These are phyloP conservation scores for Penicillium capsulatum DNA, from an alignment of 2,329 filamentous ascomycete species.

Conservation along the genomic window DNA sequence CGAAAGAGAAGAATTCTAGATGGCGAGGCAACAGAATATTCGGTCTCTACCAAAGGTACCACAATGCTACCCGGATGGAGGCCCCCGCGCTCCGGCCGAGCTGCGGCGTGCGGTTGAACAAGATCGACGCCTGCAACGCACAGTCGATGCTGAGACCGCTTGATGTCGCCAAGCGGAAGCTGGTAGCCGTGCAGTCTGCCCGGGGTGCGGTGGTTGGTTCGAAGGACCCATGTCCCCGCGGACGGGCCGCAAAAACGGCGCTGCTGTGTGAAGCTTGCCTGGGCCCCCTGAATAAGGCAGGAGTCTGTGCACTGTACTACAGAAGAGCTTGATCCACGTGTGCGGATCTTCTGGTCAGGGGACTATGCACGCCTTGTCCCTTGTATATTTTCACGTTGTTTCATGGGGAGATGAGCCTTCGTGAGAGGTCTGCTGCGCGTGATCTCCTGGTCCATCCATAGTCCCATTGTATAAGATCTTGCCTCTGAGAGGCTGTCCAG, in stretches of 20 bases:
- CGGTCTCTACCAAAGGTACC: conserved; percentile 9
- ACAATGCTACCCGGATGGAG: conserved; percentile 1
- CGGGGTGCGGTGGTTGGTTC: conserved; percentile 16
- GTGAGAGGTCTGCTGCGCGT: no score
- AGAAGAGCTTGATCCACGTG: conserved; percentile 19
- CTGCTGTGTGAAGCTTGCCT: not conserved
- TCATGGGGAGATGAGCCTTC: conserved; percentile 3
- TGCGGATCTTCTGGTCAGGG: conserved; percentile 9
- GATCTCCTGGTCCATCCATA: not conserved
- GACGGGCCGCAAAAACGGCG: conserved; percentile 8
- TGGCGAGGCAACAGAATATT: conserved; percentile 14
- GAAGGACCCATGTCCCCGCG: conserved; percentile 6
- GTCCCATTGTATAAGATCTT: not conserved
- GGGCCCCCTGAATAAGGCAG: conserved; percentile 11
- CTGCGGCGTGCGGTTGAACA: conserved; percentile 10
- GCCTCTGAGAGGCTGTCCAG: no score
- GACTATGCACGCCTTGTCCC: conserved; percentile 5
- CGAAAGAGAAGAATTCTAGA: conserved; percentile 13
- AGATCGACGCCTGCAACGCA: conserved; percentile 11
- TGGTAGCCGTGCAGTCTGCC: conserved; percentile 10
- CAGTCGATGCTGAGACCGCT: conserved; percentile 13
- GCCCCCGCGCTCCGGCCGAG: conserved; percentile 7
- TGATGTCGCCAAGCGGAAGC: conserved; percentile 16
- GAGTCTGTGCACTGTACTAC: conserved; percentile 9
- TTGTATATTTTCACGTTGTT: conserved; percentile 5